phyloP scores from a whole-genome alignment of 2,329 filamentous ascomycete genomes.

The Aspergillus neotritici region DNA sequence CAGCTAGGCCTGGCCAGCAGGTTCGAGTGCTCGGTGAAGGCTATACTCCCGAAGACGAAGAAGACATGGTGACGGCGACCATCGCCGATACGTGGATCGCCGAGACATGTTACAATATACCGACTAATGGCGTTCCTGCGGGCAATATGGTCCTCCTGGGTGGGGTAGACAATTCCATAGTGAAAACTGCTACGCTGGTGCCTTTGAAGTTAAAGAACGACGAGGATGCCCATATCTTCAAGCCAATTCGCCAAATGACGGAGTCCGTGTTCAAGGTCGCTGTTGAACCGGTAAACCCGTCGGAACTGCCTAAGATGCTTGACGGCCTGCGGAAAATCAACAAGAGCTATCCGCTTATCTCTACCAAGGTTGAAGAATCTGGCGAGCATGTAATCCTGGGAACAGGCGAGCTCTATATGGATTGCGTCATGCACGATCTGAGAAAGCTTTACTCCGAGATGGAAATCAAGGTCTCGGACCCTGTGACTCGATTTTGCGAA shows the following conservation, averaged over 20 bases:
- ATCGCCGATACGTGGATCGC: slow-evolving; percentile 84
- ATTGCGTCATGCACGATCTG: slow-evolving; percentile 93
- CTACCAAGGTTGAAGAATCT: slow-evolving; percentile 96
- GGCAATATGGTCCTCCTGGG: slow-evolving; percentile 90
- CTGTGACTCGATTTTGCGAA: slow-evolving; percentile 94
- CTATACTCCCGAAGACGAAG: slow-evolving; percentile 94
- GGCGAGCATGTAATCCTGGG: slow-evolving; percentile 93
- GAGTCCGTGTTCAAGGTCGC: slow-evolving; percentile 97
- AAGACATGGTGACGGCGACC: slow-evolving; percentile 87
- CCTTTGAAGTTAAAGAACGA: slow-evolving; percentile 73
- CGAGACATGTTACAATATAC: slow-evolving; percentile 87
- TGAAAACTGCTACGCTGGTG: slow-evolving; percentile 92
- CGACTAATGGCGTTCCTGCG: slow-evolving; percentile 84
- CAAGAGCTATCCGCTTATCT: slow-evolving; percentile 93
- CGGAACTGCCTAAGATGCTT: slow-evolving; percentile 96
- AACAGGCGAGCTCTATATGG: slow-evolving; percentile 99
- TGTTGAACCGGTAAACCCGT: slow-evolving; percentile 96
- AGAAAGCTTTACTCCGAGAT: slow-evolving; percentile 93
- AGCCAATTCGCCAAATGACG: slow-evolving; percentile 86
- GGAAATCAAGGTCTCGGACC: slow-evolving; percentile 98
- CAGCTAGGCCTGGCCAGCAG: slow-evolving; percentile 71
- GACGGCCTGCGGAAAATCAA: slow-evolving; percentile 95
- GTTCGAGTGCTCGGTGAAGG: slow-evolving; percentile 91
- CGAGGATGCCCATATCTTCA: slow-evolving; percentile 93
- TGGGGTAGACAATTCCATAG: slow-evolving; percentile 94